Evolutionary conservation across 169 alveolate genomes (phyloP).

Genomic region (Babesia caballi): DNA sequence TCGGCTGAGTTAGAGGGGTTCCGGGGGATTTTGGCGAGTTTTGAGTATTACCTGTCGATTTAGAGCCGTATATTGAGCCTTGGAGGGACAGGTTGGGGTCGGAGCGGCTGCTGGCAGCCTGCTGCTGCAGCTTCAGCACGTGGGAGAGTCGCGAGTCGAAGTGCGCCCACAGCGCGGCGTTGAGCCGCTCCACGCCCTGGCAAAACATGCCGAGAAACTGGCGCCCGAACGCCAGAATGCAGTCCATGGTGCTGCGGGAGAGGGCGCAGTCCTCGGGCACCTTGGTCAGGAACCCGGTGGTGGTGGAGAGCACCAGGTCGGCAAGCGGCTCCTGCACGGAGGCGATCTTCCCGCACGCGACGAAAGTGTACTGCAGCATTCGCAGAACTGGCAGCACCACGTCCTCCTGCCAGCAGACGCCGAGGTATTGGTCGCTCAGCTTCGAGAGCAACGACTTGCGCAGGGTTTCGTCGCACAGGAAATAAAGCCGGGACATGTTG

Average conservation of each 20-base stretch:
- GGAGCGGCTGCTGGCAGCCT: not conserved
- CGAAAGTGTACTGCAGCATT: not conserved
- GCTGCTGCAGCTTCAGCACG: constrained; percentile 13
- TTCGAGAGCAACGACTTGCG: not conserved
- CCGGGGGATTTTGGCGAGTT: not conserved
- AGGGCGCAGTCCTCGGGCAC: constrained; percentile 4
- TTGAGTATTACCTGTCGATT: no score
- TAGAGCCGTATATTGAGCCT: not conserved
- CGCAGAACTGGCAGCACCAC: not conserved
- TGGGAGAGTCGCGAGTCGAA: constrained; percentile 7
- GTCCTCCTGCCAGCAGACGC: constrained; percentile 11
- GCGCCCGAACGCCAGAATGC: not conserved
- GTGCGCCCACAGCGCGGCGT: constrained; percentile 3
- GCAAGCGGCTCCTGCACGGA: not conserved
- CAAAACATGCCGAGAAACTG: not conserved
- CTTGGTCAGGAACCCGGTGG: not conserved
- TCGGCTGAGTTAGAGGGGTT: no score
- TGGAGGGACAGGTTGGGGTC: not conserved
- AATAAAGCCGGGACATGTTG: not conserved
- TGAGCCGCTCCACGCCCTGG: not conserved
- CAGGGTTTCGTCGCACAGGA: constrained; percentile 18
- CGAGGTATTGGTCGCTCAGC: not conserved
- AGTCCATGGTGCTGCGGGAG: not conserved
- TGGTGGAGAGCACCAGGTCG: constrained; percentile 13
- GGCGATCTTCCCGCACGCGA: not conserved